phyloP scores from a whole-genome alignment of 148 eudicot genomes.

The Persicaria tinctoria region DNA sequence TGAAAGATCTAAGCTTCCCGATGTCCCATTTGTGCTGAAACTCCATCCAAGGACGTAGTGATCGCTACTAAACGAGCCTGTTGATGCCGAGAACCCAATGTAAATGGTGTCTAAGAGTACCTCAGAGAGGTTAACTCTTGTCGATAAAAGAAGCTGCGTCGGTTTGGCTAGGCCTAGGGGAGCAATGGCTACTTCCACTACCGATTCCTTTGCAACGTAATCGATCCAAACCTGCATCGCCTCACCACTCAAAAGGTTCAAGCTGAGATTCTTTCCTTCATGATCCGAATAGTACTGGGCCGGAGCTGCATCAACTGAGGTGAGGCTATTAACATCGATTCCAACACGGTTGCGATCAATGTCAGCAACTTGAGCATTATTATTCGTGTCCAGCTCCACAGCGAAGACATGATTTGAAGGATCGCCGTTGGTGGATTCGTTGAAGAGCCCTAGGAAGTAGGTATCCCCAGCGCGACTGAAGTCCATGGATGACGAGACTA shows the following conservation, averaged over 20 bases:
- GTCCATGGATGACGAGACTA: background rate
- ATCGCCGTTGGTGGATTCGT: background rate
- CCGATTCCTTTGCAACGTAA: background rate
- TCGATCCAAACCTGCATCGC: background rate
- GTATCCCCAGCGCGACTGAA: background rate
- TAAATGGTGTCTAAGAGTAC: slow-evolving; percentile 12
- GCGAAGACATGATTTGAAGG: background rate
- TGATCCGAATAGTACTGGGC: background rate
- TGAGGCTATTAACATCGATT: slow-evolving; percentile 1
- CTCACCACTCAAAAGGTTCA: background rate
- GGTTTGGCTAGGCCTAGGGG: background rate
- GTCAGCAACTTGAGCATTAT: background rate
- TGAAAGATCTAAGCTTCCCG: background rate
- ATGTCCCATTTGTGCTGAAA: slow-evolving; percentile 2
- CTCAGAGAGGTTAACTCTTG: background rate
- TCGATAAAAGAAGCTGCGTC: background rate
- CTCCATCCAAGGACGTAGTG: slow-evolving; percentile 20
- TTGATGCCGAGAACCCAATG: slow-evolving; percentile 17
- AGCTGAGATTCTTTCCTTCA: background rate
- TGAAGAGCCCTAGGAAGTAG: background rate
- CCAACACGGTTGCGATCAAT: background rate
- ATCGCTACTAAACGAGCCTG: slow-evolving; percentile 10
- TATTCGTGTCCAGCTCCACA: slow-evolving; percentile 6
- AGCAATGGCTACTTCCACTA: background rate
- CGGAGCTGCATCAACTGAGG: background rate